phyloP scores from a whole-genome alignment of 2,329 filamentous ascomycete genomes.

The Pseudodiploospora longispora region DNA sequence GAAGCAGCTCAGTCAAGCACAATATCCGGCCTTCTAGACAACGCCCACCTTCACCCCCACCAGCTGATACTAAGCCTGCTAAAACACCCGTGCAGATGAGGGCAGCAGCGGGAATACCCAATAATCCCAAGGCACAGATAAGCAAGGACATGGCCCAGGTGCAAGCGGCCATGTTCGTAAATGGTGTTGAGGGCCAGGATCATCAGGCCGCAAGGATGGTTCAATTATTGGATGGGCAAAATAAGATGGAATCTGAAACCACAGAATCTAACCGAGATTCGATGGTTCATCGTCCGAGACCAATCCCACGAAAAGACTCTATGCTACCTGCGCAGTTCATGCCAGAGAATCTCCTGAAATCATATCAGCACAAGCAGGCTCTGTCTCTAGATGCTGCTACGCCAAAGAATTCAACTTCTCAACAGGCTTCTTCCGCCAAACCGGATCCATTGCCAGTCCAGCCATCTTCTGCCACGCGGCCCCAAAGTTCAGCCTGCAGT shows the following conservation, averaged over 20 bases:
- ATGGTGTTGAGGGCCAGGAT: constrained; percentile 47
- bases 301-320: constrained; percentile 42
- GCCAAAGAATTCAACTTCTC: no score
- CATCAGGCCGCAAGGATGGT: constrained; percentile 41
- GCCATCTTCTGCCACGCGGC: no score
- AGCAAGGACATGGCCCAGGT: constrained; percentile 21
- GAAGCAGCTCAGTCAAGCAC: constrained; percentile 21
- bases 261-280: constrained; percentile 19
- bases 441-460: no score
- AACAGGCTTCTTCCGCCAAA: no score
- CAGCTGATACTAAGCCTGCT: constrained; percentile 17
- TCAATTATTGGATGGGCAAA: constrained; percentile 30
- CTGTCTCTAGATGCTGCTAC: no score
- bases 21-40: constrained; percentile 25
- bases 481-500: no score
- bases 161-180: constrained; percentile 48
- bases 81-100: constrained; percentile 33
- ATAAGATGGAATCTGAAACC: constrained; percentile 16
- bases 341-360: no score
- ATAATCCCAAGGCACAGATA: constrained; percentile 35
- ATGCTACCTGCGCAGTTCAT: constrained; percentile 10
- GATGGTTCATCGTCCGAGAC: constrained; percentile 47
- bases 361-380: no score
- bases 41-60: constrained; percentile 13
- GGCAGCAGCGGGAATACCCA: constrained; percentile 39